Conservation (phyloP, 176 grass and related monocot species). For the Aegilops umbellulata region DNA sequence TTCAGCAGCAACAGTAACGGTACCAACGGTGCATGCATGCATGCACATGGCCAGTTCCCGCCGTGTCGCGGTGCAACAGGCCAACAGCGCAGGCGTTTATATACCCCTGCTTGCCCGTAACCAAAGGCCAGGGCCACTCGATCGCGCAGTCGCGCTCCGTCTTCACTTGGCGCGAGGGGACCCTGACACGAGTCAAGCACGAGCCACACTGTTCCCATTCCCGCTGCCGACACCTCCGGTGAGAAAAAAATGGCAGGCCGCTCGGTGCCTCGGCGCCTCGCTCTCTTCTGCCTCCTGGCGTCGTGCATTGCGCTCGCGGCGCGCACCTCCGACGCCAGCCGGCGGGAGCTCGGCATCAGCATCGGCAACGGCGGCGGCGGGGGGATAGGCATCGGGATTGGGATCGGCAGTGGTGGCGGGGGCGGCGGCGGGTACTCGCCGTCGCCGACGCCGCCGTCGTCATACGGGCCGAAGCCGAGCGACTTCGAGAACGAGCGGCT, state of each 20-base stretch:
- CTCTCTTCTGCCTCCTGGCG: constrained; percentile 27
- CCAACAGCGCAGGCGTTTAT: not conserved
- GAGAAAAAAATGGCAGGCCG: constrained; percentile 15
- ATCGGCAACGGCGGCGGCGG: constrained; percentile 16
- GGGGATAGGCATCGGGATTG: constrained; percentile 26
- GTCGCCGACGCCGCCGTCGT: not conserved
- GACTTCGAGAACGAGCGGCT: constrained; percentile 70
- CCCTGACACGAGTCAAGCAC: not conserved
- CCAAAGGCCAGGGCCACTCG: not conserved
- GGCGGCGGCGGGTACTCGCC: not conserved
- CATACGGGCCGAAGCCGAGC: constrained; percentile 19
- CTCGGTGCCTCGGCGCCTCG: not conserved
- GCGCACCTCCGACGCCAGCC: not conserved
- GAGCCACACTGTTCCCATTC: not conserved
- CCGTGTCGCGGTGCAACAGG: not conserved
- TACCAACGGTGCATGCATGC: not conserved
- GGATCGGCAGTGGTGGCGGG: not conserved
- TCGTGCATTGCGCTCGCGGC: constrained; percentile 27
- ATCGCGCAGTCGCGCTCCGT: not conserved
- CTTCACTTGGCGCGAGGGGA: not conserved
- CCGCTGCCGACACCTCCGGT: not conserved
- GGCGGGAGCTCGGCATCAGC: constrained; percentile 24
- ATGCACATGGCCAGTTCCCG: not conserved
- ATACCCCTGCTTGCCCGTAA: not conserved
- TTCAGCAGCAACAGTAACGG: not conserved